A percentile compares a stretch with the other conserved stretches of the same genome.
Evolutionary conservation across 148 eudicot species (phyloP).

Genomic region (Rhododendron griersonianum): DNA sequence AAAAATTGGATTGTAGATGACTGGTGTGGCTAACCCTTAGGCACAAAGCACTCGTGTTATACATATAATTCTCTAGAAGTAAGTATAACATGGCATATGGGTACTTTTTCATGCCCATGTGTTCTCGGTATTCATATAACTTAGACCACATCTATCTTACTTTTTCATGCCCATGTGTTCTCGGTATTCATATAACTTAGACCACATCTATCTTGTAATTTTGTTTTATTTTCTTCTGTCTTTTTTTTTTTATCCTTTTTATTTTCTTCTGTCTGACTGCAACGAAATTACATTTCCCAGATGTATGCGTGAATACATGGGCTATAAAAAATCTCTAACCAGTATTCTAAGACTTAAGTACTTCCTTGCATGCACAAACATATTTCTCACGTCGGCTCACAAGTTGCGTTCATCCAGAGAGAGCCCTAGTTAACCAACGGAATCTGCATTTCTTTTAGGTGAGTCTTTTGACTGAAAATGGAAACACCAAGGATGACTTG

Average conservation of each 20-base stretch:
- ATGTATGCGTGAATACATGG: background rate
- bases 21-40: background rate
- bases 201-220: background rate
- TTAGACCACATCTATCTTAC: background rate
- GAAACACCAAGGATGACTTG: constrained; percentile 24
- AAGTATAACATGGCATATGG: background rate
- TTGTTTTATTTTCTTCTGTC: background rate
- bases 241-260: too few relatives aligned
- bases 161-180: background rate
- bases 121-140: background rate
- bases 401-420: background rate
- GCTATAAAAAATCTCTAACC: background rate
- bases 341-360: background rate
- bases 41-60: background rate
- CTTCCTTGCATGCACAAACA: background rate
- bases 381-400: background rate
- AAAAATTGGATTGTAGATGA: background rate
- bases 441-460: constrained; percentile 9
- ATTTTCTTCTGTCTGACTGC: background rate
- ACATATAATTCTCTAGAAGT: background rate
- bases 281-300: background rate
- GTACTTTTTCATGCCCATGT: background rate
- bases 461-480: constrained; percentile 25
- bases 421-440: background rate
- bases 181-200: background rate